phyloP scores from a whole-genome alignment of 768 basidiomycete species.

The Leccinum longicurvipes region DNA sequence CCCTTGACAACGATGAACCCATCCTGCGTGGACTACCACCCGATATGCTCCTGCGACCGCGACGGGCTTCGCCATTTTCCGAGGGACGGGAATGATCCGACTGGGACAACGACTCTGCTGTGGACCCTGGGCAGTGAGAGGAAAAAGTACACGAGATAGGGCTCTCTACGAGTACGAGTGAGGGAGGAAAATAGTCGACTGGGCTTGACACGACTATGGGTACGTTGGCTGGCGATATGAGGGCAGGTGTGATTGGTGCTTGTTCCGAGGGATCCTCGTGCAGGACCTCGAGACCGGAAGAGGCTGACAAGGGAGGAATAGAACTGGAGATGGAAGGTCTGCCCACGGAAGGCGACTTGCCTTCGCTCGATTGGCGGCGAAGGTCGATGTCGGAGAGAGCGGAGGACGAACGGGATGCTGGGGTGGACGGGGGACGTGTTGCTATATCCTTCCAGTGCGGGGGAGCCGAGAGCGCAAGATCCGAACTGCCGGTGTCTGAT shows the following conservation, averaged over 20 bases:
- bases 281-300: conserved; percentile 27
- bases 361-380: conserved; percentile 10
- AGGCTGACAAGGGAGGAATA: conserved; percentile 20
- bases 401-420: conserved; percentile 1
- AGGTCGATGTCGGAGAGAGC: not conserved
- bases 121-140: conserved; percentile 15
- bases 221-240: not conserved
- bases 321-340: conserved; percentile 27
- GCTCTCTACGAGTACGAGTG: conserved; percentile 17
- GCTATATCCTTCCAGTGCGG: not conserved
- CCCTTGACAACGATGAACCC: conserved; percentile 18
- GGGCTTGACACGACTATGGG: conserved; percentile 22
- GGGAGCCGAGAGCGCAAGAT: not conserved
- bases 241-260: conserved; percentile 13
- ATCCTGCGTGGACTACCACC: conserved; percentile 11
- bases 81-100: conserved; percentile 3
- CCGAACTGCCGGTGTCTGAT: conserved; percentile 26
- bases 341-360: not conserved
- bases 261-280: conserved; percentile 29
- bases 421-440: not conserved
- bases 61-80: conserved; percentile 17
- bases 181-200: conserved; percentile 3
- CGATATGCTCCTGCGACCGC: conserved; percentile 20
- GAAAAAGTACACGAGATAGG: conserved; percentile 25
- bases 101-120: conserved; percentile 13